A percentile compares a stretch with the other conserved stretches of the same genome.
Evolutionary conservation across 805 yeast genomes (phyloP).

Genomic region (Yarrowia bubula): DNA sequence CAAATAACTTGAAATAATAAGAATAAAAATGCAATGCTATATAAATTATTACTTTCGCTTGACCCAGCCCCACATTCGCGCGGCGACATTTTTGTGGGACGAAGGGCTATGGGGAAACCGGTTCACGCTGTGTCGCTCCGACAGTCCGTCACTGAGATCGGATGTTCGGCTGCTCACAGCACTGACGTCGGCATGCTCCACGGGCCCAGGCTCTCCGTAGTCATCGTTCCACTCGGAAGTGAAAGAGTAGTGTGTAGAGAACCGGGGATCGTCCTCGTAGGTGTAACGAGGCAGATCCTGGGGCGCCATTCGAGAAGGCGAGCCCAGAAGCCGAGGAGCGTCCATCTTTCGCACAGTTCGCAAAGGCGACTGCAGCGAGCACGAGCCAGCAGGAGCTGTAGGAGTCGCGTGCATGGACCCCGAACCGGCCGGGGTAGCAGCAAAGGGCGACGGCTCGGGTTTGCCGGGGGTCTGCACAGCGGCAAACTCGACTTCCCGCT

Average conservation of each 20-base stretch:
- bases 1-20: not conserved
- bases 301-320: constrained; percentile 12
- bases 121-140: constrained; percentile 1
- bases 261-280: constrained; percentile 15
- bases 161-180: constrained; percentile 20
- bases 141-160: not conserved
- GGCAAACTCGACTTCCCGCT: not conserved
- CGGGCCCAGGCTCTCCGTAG: constrained; percentile 39
- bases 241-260: constrained; percentile 12
- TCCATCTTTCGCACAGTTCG: constrained; percentile 22
- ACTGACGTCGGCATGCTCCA: constrained; percentile 30
- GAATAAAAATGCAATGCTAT: constrained; percentile 22
- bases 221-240: constrained; percentile 16
- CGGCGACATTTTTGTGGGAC: constrained; percentile 28
- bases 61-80: constrained; percentile 36
- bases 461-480: constrained; percentile 4
- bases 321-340: constrained; percentile 15
- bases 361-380: constrained; percentile 18
- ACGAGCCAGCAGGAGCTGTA: not conserved
- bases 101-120: constrained; percentile 24
- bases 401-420: constrained; percentile 19
- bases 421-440: constrained; percentile 14
- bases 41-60: constrained; percentile 24
- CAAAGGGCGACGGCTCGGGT: not conserved
- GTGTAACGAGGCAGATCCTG: constrained; percentile 14